Percentiles rank a stretch among this genome's conserved stretches.
Evolutionary conservation across 495 filamentous ascomycete species (phyloP).

Genomic region (Aspergillus ostianus): DNA sequence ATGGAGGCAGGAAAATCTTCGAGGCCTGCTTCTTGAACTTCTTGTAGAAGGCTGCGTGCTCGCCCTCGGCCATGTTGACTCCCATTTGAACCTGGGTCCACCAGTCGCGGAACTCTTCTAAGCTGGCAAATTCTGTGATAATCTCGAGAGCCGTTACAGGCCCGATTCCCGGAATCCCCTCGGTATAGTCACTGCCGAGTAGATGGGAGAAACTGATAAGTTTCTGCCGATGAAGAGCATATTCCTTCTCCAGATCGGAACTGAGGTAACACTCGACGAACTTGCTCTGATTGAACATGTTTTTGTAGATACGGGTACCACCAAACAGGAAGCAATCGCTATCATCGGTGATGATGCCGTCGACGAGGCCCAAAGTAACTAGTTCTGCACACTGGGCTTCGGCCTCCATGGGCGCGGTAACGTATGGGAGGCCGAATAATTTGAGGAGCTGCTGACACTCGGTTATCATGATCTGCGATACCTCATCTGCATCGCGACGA

Average conservation of each 20-base stretch:
- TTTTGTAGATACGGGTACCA: conserved; percentile 94
- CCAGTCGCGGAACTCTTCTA: conserved; percentile 80
- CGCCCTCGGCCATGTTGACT: conserved; percentile 31
- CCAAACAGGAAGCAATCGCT: conserved; percentile 97
- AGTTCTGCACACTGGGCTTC: conserved; percentile 97
- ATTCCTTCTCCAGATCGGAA: conserved; percentile 84
- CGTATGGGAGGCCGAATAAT: conserved; percentile 91
- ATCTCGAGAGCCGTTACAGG: conserved; percentile 93
- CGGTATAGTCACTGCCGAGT: conserved; percentile 90
- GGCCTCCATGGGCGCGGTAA: conserved; percentile 98
- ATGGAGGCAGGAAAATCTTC: conserved; percentile 79
- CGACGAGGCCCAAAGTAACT: conserved; percentile 79
- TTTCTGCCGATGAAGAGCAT: conserved; percentile 75
- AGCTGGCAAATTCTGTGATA: conserved; percentile 74
- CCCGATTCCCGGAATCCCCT: conserved; percentile 84
- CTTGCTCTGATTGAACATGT: conserved; percentile 98
- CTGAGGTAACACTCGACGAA: conserved; percentile 94
- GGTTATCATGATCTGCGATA: conserved; percentile 88
- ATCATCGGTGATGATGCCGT: conserved; percentile 98
- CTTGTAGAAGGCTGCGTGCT: conserved; percentile 64
- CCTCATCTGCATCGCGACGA: conserved; percentile 91
- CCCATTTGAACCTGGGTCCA: conserved; percentile 74
- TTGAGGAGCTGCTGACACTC: conserved; percentile 90
- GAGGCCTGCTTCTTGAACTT: conserved; percentile 79
- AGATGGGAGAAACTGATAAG: conserved; percentile 87